Evolutionary conservation across 768 basidiomycete species (phyloP), one percentile per base, ranked within the genome.

Genomic region (Cyathus striatus): DNA sequence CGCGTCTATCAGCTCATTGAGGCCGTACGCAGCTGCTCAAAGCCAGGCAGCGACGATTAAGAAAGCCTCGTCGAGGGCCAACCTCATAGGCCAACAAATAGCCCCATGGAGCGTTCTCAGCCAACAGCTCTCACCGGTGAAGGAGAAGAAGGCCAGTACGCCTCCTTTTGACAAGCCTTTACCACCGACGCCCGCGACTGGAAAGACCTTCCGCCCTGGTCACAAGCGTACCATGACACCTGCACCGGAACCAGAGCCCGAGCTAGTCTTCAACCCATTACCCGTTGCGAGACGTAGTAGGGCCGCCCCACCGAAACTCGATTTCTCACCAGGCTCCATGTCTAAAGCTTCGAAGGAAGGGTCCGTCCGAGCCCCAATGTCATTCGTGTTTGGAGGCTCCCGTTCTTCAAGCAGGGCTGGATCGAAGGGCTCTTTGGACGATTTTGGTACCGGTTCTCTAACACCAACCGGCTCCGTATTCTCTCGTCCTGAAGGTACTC

Each of bases 221-320:
- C 79, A 80, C 52, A 77, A 71, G 56, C 71, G 75, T 30, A 78
- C 76, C 2, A 56, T 72, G 57, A 80, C 76, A 3, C 81, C 84
- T 2, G 70, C 66, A 0, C 81, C 80, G 3, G 75, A 77, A 32
- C 66, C 69, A 2, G 83, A 84, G 20, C 74, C 79, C 0, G 70
- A 68, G 0, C 74, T 73, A 0, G 75, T 79, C 0, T 79, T 86
- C 61, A 74, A 78, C 41, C 75, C 83, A 0, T 65, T 86, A 27
- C 66, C 67, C 2, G 79, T 79, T 9, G 69, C 79, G 1, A 66
- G 59, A 32, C 65, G 61, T 23, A 44, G 55, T 12, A 35, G 33
- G 33, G 22, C 48, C 45, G 10, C 41, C 43, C 3, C 39, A 46
- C 14, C 47, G 45, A 33, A 45, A 42, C 23, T 63, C 39, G 38